These are phyloP conservation scores for Oryza meyeriana DNA, from an alignment of 176 grass and related monocot species.

Conservation along the genomic window DNA sequence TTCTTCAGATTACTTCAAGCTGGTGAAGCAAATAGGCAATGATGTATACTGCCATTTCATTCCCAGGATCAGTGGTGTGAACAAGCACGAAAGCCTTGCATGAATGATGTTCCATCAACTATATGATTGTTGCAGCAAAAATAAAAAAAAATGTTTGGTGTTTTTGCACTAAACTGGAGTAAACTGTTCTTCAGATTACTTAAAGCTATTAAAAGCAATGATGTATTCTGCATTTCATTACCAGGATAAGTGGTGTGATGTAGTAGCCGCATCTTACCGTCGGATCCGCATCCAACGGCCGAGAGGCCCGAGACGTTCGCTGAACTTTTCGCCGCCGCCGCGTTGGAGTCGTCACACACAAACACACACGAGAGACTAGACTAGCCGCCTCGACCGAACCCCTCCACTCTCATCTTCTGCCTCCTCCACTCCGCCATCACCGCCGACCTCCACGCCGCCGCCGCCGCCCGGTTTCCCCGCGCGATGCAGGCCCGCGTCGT, in stretches of 20 bases:
- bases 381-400: background rate
- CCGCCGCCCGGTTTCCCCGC: background rate
- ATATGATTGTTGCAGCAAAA: background rate
- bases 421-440: background rate
- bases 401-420: background rate
- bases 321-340: no score
- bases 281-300: background rate
- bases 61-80: background rate
- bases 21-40: no score
- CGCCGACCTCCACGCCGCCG: background rate
- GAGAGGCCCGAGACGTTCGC: no score
- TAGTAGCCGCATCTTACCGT: background rate
- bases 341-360: background rate
- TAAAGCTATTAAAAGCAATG: background rate
- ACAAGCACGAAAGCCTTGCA: no score
- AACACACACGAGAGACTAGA: background rate
- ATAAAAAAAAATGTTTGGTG: background rate
- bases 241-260: background rate
- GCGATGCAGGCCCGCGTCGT: constrained; percentile 79
- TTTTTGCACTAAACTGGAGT: background rate
- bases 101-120: background rate
- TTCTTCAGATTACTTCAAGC: background rate
- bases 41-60: no score
- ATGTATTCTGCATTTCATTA: background rate
- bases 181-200: background rate